Evolutionary conservation across 1,284 basidiomycete species (phyloP), one percentile per base, ranked within the genome.

Genomic region (Fomitopsis betulina): DNA sequence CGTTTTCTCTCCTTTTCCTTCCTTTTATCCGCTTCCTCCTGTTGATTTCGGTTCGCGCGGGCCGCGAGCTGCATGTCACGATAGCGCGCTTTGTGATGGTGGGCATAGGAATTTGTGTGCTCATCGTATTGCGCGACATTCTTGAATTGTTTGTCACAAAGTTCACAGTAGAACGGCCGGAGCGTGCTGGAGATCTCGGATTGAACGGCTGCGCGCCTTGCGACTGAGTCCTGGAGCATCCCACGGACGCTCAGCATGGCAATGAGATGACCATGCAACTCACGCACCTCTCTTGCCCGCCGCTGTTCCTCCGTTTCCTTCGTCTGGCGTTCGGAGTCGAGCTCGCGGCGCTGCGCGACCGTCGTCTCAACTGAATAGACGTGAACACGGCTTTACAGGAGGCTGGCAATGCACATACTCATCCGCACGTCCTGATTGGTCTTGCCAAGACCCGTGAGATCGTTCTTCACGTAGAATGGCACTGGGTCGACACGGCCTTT

Each of bases 111-210:
- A 64, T 91, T 91, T 53, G 87, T 90, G 68, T 93, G 90, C 66
- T 93, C 90, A 63, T 93, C 90, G 65, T 89, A 93, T 66, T 91
- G 90, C 0, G 87, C 84, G 32, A 91, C 88, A 53, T 81, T 92
- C 68, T 85, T 79, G 72, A 91, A 93, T 69, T 92, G 90, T 68
- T 92, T 92, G 62, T 91, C 89, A 73, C 91, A 93, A 19, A 91
- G 78, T 30, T 78, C 74, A 68, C 91, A 93, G 68, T 91, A 91
- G 73, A 93, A 93, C 7, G 89, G 78, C 35, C 79, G 79, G 53
- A 93, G 78, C 3, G 84, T 85, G 53, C 77, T 78, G 2, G 80
- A 81, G 40, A 93, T 83, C 68, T 92, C 86, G 35, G 76, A 78
- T 63, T 85, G 79, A 30, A 91, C 74, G 6, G 86, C 86, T 13